Base-by-base conservation (phyloP, 2,329 filamentous ascomycete genomes). In the Sclerotinia spermophila region DNA sequence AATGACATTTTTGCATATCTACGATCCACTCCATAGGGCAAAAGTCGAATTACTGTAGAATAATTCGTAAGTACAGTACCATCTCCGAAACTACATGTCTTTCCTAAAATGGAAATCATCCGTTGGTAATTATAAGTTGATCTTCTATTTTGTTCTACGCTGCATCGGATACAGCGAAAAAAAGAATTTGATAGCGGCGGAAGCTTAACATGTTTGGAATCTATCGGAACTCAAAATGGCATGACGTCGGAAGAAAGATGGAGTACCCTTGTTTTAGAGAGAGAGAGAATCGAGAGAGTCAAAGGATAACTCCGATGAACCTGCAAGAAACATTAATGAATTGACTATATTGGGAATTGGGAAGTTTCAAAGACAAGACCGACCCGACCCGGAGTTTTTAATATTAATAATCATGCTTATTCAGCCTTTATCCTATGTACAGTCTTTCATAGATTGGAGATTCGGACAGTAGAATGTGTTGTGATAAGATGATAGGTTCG, bases 1-100 rank as follows among this genome's bases (percentile, higher is more conserved):
- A 17, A 53, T 65, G 62, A 53, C 62, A 53, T 65, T 30, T 30
- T 65, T 17, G 61, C 24, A 38, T 19, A 17, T 51, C 19, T 11
- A 27, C 30, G 45, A 65, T 65, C 62, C 61, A 64, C 61, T 51
- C 61, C 45, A 65, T 65, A 65, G 35, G 45, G 45, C 62, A 27
- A 65, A 65, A 65, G 10, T n/a, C 8, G 11, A 62, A 38, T n/a
- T n/a, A n/a, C n/a, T n/a, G 8, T 27, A 19, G 24, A 48, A 27
- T 30, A 10, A 38, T 38, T 38, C 30, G 17, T 11, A 21, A 21
- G 58, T 44, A n/a, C n/a, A n/a, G n/a, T n/a, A n/a, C n/a, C 0
- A 30, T 51, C 61, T 65, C 61, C 61, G 61, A 51, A 48, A 51
- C 30, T n/a, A 13, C 24, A 38, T 5, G 15, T 65, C 30, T 51